Conservation (phyloP, 176 grass and related monocot species). For the Urochloa ruziziensis region DNA sequence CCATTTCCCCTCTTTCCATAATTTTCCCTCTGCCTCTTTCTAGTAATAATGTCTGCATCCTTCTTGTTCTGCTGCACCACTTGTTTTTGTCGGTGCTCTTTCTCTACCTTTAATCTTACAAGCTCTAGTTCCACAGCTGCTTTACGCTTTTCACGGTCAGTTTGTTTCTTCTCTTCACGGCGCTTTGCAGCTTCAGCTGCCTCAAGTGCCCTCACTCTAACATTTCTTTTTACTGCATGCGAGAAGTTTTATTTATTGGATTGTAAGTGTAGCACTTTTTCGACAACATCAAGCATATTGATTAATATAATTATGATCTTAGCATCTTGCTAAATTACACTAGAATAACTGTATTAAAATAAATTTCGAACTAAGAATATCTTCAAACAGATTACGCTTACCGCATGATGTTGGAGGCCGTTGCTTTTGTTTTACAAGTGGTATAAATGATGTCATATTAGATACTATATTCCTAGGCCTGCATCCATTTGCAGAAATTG, state of each 20-base stretch:
- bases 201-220: constrained; percentile 70
- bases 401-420: constrained; percentile 25
- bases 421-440: constrained; percentile 18
- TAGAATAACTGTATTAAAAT: background rate
- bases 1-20: constrained; percentile 49
- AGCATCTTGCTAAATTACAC: background rate
- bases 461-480: constrained; percentile 58
- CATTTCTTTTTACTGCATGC: constrained; percentile 58
- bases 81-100: constrained; percentile 52
- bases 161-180: constrained; percentile 61
- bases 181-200: constrained; percentile 61
- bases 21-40: constrained; percentile 75
- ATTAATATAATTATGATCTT: background rate
- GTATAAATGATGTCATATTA: constrained; percentile 57
- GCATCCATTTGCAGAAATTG: constrained; percentile 34
- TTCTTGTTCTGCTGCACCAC: constrained; percentile 48
- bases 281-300: background rate
- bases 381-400: constrained; percentile 25
- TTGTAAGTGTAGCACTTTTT: background rate
- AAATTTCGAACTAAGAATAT: constrained; percentile 13
- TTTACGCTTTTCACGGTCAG: constrained; percentile 54
- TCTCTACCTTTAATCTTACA: constrained; percentile 52
- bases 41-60: constrained; percentile 42
- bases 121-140: constrained; percentile 50
- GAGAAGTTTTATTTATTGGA: background rate